Evolutionary conservation across 352 stramenopile species (phyloP), one percentile per base, ranked within the genome.

Genomic region (Pythium myriotylum): DNA sequence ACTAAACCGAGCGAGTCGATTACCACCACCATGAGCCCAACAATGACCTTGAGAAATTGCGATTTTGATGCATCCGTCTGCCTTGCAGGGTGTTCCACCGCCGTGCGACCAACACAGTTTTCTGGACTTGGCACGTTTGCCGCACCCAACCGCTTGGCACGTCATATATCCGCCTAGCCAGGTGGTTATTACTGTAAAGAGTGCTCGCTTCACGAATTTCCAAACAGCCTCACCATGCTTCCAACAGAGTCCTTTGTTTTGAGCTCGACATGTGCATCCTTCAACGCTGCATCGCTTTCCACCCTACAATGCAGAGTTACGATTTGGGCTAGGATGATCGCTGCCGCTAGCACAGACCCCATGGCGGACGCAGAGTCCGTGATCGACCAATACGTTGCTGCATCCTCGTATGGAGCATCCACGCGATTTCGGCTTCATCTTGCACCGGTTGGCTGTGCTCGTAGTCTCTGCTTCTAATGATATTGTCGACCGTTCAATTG

Each of bases 341-440:
- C n/a, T n/a, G n/a, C n/a, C n/a, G n/a, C n/a, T n/a, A n/a, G n/a
- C n/a, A n/a, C n/a, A 26, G 13, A 67, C 64, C 29, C 64, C 64
- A 19, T 71, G 64, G 42, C 64, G 51, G 35, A 71, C 63, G 46
- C 64, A 71, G 5, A 81, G 67, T 0, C 79, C 77, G 23, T 70
- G 77, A 46, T 86, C 70, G 13, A 86, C 71, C 35, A 84, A 73
- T 55, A 84, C 77, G 41, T 86, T 86, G n/a, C 77, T 64, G 52
- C 77, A 86, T 17, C 68, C 74, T 7, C 68, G 57, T 4, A 56
- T 65, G 27, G 73, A 81, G 60, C 77, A 86, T 20, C 77, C 74
- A 24, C 76, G 76, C 8, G 62, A 62, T 58, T 74, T 79, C 32
- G 73, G 68, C 52, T 80, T 77, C 54, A 73, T 70, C 54, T 79